These are phyloP conservation scores for Aaosphaeria pasadenensis DNA, from an alignment of 2,329 filamentous ascomycete genomes.

Conservation along the genomic window DNA sequence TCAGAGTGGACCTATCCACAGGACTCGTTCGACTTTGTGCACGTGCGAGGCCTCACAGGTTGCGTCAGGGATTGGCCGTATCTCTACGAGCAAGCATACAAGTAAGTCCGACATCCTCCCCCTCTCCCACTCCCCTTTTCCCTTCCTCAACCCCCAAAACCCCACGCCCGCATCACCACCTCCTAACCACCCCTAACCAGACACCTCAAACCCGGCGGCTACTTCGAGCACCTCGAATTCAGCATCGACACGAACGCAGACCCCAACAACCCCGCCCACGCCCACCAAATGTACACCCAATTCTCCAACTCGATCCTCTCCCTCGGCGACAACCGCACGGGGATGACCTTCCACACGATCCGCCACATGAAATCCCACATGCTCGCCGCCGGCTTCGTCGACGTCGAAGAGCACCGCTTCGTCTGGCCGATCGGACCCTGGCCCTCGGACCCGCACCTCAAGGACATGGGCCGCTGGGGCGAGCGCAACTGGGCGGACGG, in stretches of 20 bases:
- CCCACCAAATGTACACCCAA: conserved; percentile 17
- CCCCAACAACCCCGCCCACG: conserved; percentile 5
- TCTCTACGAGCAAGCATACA: conserved; percentile 37
- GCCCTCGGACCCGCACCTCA: conserved; percentile 28
- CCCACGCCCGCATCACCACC: not conserved
- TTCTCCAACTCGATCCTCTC: conserved; percentile 15
- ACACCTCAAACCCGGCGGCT: conserved; percentile 41
- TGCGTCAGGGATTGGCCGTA: conserved; percentile 40
- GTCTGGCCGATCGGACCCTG: conserved; percentile 34
- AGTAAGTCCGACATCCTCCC: conserved; percentile 7
- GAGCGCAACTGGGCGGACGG: conserved; percentile 41
- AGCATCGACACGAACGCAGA: conserved; percentile 20
- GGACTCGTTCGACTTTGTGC: conserved; percentile 38
- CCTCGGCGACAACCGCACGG: conserved; percentile 17
- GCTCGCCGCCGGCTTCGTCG: conserved; percentile 23
- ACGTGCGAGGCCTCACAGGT: conserved; percentile 40
- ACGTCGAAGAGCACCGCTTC: conserved; percentile 21
- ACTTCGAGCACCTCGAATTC: conserved; percentile 44
- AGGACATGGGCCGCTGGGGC: conserved; percentile 35
- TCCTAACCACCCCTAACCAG: conserved; percentile 4
- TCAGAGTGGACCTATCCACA: conserved; percentile 40
- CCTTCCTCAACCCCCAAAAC: not conserved
- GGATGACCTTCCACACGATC: conserved; percentile 22
- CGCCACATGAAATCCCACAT: conserved; percentile 15
- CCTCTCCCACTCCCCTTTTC: not conserved